Evolutionary conservation across 306 rosid species (phyloP).

Genomic region (Prunus davidiana): DNA sequence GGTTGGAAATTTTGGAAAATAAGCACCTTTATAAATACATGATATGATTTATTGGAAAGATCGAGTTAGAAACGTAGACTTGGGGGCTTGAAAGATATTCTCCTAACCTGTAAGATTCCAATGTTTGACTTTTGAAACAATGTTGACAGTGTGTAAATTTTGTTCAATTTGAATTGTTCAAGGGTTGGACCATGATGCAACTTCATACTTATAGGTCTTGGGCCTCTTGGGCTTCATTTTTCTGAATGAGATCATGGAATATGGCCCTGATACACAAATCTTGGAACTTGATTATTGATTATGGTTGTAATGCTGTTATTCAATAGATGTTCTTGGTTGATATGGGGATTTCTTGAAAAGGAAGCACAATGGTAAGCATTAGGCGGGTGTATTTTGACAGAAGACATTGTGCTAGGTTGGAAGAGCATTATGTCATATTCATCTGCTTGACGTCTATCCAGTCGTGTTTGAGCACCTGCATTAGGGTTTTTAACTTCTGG

Average conservation of each 20-base stretch:
- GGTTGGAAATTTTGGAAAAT: conserved; percentile 21
- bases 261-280: too few relatives aligned
- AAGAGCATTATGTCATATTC: too few relatives aligned
- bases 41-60: conserved; percentile 16
- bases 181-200: neutral
- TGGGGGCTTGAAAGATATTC: neutral
- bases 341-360: neutral
- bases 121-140: neutral
- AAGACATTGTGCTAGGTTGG: neutral
- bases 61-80: conserved; percentile 13
- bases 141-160: neutral
- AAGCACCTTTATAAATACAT: conserved; percentile 4
- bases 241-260: neutral
- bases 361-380: neutral
- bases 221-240: neutral
- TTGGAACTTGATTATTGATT: too few relatives aligned
- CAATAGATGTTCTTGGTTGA: neutral
- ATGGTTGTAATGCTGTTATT: neutral
- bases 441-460: neutral
- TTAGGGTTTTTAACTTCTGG: neutral
- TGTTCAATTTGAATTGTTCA: neutral
- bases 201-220: neutral
- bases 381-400: neutral
- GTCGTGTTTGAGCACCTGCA: neutral
- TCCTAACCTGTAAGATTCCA: neutral